A percentile compares a stretch with the other conserved stretches of the same genome.
phyloP scores from a whole-genome alignment of 805 yeast genomes.

The Metschnikowia koreensis region DNA sequence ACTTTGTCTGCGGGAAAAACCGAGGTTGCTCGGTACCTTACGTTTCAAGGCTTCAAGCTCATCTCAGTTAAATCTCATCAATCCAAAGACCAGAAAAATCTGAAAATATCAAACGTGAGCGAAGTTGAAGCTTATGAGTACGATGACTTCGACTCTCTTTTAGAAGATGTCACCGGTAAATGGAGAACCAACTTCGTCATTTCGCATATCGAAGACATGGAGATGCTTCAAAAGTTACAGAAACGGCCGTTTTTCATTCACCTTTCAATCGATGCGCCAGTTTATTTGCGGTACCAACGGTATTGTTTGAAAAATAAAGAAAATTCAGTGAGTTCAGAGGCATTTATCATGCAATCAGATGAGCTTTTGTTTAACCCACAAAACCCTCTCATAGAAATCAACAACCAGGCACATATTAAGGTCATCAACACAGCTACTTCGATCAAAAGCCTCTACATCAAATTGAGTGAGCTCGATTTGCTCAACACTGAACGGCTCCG shows the following conservation, averaged over 20 bases:
- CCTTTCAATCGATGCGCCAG: conserved; percentile 72
- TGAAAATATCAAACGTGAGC: background rate
- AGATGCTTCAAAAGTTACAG: conserved; percentile 45
- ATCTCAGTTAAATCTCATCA: conserved; percentile 14
- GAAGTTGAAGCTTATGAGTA: conserved; percentile 29
- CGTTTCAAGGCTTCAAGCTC: conserved; percentile 51
- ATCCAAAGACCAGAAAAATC: background rate
- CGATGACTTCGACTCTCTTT: conserved; percentile 40
- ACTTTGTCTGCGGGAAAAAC: conserved; percentile 64
- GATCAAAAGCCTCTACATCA: conserved; percentile 33
- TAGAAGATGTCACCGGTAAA: conserved; percentile 60
- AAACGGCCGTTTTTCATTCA: conserved; percentile 85
- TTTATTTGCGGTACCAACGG: conserved; percentile 45
- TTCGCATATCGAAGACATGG: conserved; percentile 44
- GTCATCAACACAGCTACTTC: conserved; percentile 40
- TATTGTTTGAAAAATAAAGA: conserved; percentile 21
- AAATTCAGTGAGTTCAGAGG: conserved; percentile 23
- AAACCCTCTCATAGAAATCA: conserved; percentile 55
- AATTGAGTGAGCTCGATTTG: conserved; percentile 40
- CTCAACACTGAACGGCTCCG: conserved; percentile 53
- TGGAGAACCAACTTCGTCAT: conserved; percentile 68
- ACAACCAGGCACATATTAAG: conserved; percentile 52
- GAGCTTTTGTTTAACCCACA: conserved; percentile 41
- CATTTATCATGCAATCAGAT: conserved; percentile 37
- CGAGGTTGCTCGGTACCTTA: conserved; percentile 58